Evolutionary conservation across 1,139 yeast species (phyloP), one percentile per base, ranked within the genome.

Genomic region (Taphrina communis): DNA sequence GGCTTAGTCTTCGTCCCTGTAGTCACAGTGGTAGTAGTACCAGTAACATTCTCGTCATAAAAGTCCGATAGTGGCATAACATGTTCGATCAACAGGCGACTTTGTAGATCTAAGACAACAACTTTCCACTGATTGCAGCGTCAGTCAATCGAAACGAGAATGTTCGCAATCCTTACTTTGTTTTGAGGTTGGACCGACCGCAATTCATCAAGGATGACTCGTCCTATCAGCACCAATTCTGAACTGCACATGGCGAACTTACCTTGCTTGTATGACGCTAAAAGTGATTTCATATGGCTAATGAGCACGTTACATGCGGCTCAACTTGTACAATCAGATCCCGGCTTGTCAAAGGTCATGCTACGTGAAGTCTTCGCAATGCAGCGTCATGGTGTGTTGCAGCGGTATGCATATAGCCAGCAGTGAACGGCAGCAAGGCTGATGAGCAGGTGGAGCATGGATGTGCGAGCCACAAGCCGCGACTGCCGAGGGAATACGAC

Each of bases 1-100:
- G 84, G 73, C 35, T 46, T 44, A 59, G 65, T n/a, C 11, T 60
- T 9, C 8, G 48, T 44, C 21, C 51, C 51, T 7, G 39, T n/a
- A 48, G 12, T 17, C 50, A 12, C 36, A 11, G 2, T 50, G 36
- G 36, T 11, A 11, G n/a, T 50, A 4, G 11, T 73, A 73, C 77
- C 78, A n/a, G 81, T 76, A 7, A 79, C 77, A 66, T 76, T 76
- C 42, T 80, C 76, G 69, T 80, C 78, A 41, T 82, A 76, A 11
- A 82, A 74, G 58, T 82, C 84, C 66, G 75, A 75, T 55, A 74
- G 75, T 6, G 78, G 77, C 11, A 81, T 71, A 6, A 81, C 78
- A 39, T 76, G 75, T 55, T 76, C 75, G 48, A 81, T 74, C n/a
- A 80, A 71, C n/a, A 73, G 71, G 38, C 79, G 75, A 1, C 81